Evolutionary conservation across 306 rosid genomes (phyloP).

Genomic region (Oemleria cerasiformis): DNA sequence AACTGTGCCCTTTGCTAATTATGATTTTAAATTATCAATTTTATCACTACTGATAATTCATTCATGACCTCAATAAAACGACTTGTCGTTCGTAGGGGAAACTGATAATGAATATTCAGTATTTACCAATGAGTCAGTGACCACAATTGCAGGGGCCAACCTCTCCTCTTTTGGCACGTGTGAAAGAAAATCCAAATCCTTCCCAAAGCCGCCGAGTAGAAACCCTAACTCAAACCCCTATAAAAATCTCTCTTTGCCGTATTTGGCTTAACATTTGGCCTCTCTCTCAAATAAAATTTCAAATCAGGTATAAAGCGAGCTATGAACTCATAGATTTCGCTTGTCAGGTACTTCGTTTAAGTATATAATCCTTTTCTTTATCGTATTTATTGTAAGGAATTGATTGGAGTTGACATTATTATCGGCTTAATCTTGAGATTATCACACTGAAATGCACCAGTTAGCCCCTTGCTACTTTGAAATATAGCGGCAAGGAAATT

Average conservation of each 20-base stretch:
- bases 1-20: too few species aligned
- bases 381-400: background rate
- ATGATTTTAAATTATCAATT: too few species aligned
- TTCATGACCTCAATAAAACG: background rate
- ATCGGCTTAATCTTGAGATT: background rate
- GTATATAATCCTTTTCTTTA: background rate
- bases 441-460: conserved; percentile 26
- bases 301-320: background rate
- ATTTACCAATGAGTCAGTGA: background rate
- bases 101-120: background rate
- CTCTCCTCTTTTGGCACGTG: background rate
- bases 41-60: too few species aligned
- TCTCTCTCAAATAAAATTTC: background rate
- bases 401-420: background rate
- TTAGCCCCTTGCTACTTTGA: conserved; percentile 47
- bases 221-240: conserved; percentile 18
- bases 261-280: too few species aligned
- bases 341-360: background rate
- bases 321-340: background rate
- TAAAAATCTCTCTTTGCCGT: conserved; percentile 1
- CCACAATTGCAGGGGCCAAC: background rate
- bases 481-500: conserved; percentile 37
- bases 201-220: background rate
- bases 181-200: background rate
- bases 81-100: background rate